These are phyloP conservation scores for Fermentozyma sake DNA, from an alignment of 1,139 yeast species.

Conservation along the genomic window DNA sequence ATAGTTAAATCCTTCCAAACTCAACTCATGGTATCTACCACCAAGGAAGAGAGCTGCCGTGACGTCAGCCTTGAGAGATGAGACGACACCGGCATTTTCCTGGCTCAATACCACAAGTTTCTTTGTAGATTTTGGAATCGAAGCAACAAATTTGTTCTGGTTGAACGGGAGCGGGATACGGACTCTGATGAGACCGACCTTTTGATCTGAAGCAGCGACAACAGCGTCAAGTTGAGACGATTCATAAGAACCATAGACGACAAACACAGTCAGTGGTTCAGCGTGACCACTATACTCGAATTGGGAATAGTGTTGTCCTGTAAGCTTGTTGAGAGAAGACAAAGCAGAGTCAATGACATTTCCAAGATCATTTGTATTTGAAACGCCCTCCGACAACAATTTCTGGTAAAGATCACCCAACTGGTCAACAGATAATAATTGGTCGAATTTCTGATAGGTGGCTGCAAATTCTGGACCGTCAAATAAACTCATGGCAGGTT, in stretches of 20 bases:
- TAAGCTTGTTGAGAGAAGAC: conserved; percentile 46
- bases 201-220: conserved; percentile 29
- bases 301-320: conserved; percentile 58
- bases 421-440: conserved; percentile 43
- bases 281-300: conserved; percentile 68
- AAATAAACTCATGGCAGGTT: conserved; percentile 65
- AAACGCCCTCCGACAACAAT: conserved; percentile 24
- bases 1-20: conserved; percentile 49
- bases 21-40: conserved; percentile 35
- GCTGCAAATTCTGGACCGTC: conserved; percentile 74
- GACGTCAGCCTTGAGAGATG: conserved; percentile 62
- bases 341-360: conserved; percentile 41
- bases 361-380: conserved; percentile 26
- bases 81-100: conserved; percentile 28
- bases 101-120: conserved; percentile 67
- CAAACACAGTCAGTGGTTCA: conserved; percentile 66
- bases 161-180: conserved; percentile 81
- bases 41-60: conserved; percentile 65
- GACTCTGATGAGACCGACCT: conserved; percentile 63
- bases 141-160: conserved; percentile 50
- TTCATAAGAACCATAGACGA: conserved; percentile 72
- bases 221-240: conserved; percentile 49
- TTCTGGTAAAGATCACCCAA: conserved; percentile 39
- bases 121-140: conserved; percentile 56
- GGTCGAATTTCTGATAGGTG: conserved; percentile 46